These are phyloP conservation scores for Sonneratia caseolaris DNA, from an alignment of 345 rosid species.

Conservation along the genomic window DNA sequence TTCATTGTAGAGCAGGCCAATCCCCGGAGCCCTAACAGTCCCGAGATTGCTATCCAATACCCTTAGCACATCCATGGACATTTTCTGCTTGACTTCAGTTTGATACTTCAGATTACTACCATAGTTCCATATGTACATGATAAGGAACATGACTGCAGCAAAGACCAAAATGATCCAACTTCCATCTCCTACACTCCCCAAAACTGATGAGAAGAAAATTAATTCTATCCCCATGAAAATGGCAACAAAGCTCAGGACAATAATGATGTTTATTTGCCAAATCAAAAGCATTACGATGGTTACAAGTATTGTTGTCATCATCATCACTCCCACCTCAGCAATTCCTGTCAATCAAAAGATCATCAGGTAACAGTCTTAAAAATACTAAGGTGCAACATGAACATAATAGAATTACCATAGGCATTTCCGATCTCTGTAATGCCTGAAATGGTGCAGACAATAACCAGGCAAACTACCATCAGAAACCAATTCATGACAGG, in stretches of 20 bases:
- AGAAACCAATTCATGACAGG: conserved; percentile 98
- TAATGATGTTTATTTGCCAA: conserved; percentile 87
- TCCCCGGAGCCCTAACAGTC: conserved; percentile 95
- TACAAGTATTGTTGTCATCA: conserved; percentile 89
- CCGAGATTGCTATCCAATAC: conserved; percentile 90
- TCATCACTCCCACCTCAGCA: conserved; percentile 97
- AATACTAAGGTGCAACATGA: background rate
- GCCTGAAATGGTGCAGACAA: conserved; percentile 76
- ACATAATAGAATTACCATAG: conserved; percentile 55
- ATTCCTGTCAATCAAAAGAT: conserved; percentile 41
- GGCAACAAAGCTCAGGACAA: conserved; percentile 55
- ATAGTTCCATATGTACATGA: conserved; percentile 91
- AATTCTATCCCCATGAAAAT: conserved; percentile 80
- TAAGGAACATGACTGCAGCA: conserved; percentile 68
- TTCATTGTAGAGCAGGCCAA: conserved; percentile 89
- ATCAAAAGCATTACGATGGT: conserved; percentile 96
- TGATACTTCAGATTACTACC: conserved; percentile 95
- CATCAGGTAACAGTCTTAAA: background rate
- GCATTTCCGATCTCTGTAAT: conserved; percentile 92
- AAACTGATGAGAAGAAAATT: conserved; percentile 77
- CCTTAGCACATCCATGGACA: conserved; percentile 88
- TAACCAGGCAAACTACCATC: conserved; percentile 67
- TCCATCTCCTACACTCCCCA: conserved; percentile 71
- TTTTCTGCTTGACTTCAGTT: conserved; percentile 88
- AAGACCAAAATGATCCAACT: conserved; percentile 96